Evolutionary conservation across 345 rosid species (phyloP).

Genomic region (Iberis pinnata): DNA sequence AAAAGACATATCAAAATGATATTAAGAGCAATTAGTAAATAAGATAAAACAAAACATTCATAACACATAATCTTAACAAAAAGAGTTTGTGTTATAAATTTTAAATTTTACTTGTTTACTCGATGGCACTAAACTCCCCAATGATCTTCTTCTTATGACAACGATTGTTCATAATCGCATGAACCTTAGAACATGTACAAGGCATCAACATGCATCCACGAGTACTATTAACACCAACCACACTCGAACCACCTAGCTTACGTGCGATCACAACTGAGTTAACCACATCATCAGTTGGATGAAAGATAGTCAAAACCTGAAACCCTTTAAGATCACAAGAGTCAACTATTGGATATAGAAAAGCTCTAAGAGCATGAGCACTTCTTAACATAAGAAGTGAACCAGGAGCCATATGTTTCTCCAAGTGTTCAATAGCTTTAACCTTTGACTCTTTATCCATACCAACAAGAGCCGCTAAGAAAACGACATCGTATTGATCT

Average conservation of each 20-base stretch:
- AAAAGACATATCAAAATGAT: constrained; percentile 1
- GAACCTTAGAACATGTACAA: constrained; percentile 58
- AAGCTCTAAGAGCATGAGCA: constrained; percentile 80
- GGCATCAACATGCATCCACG: constrained; percentile 35
- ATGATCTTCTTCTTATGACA: constrained; percentile 48
- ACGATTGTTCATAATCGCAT: constrained; percentile 38
- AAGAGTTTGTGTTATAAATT: constrained; percentile 9
- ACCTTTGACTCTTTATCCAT: constrained; percentile 72
- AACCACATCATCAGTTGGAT: constrained; percentile 76
- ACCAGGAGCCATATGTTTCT: constrained; percentile 68
- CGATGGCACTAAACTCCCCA: constrained; percentile 39
- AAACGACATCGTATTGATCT: constrained; percentile 64
- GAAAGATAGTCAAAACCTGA: constrained; percentile 61
- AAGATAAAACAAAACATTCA: constrained; percentile 15
- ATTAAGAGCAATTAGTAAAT: constrained; percentile 6
- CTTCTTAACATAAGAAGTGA: constrained; percentile 62
- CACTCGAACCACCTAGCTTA: constrained; percentile 34
- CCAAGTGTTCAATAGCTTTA: constrained; percentile 59
- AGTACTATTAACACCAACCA: constrained; percentile 12
- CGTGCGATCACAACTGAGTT: constrained; percentile 77
- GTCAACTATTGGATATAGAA: constrained; percentile 68
- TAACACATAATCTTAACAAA: not conserved
- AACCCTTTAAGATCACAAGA: constrained; percentile 62
- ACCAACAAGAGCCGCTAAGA: constrained; percentile 92
- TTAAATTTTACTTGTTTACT: not conserved